Percentiles rank a stretch among this genome's conserved stretches.
Evolutionary conservation across 805 yeast genomes (phyloP).

Genomic region (Pichia sporocuriosa): DNA sequence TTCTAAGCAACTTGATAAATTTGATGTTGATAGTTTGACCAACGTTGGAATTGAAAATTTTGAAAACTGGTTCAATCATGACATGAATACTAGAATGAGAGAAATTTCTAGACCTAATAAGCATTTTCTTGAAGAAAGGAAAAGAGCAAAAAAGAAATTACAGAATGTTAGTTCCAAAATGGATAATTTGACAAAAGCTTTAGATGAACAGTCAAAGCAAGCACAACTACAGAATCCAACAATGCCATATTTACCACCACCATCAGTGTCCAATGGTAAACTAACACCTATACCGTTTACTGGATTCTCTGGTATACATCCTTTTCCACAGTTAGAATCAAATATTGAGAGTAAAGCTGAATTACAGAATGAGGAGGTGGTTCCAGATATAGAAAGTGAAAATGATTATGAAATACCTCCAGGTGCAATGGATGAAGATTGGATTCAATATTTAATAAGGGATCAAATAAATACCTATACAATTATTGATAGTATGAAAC

Average conservation of each 20-base stretch:
- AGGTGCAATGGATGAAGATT: conserved; percentile 26
- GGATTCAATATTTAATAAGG: conserved; percentile 28
- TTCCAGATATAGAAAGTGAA: conserved; percentile 5
- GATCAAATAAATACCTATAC: conserved; percentile 16
- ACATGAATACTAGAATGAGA: conserved; percentile 38
- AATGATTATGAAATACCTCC: conserved; percentile 14
- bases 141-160: conserved; percentile 15
- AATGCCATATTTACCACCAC: conserved; percentile 14
- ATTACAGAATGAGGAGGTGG: neutral
- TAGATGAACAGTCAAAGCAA: conserved; percentile 23
- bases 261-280: conserved; percentile 3
- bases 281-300: conserved; percentile 5
- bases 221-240: conserved; percentile 23
- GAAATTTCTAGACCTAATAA: conserved; percentile 29
- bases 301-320: neutral
- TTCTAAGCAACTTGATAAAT: conserved; percentile 44
- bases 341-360: neutral
- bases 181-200: conserved; percentile 29
- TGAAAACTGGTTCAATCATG: conserved; percentile 50
- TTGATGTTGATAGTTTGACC: conserved; percentile 41
- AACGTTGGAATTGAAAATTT: conserved; percentile 44
- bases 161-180: conserved; percentile 26
- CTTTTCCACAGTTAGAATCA: neutral
- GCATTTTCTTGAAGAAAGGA: conserved; percentile 21
- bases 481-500: conserved; percentile 5